phyloP scores from a whole-genome alignment of 768 basidiomycete genomes.

The Suillus sp. region DNA sequence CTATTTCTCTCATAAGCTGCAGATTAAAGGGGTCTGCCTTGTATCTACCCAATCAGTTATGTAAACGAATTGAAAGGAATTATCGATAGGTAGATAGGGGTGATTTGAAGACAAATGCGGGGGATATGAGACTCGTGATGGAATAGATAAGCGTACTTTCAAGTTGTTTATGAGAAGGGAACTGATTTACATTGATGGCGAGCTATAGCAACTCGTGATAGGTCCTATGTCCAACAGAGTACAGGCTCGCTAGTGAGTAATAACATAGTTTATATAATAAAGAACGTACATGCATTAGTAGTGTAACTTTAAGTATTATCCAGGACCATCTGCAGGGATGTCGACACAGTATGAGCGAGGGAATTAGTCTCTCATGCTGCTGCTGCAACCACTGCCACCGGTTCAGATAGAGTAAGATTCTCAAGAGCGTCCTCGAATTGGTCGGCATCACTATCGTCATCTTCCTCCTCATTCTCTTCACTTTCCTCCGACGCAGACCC shows the following conservation, averaged over 20 bases:
- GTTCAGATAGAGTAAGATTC: conserved; percentile 41
- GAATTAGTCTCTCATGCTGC: background rate
- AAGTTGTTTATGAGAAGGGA: background rate
- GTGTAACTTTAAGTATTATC: background rate
- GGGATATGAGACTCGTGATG: background rate
- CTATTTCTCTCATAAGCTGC: background rate
- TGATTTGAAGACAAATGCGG: background rate
- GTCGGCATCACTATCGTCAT: conserved; percentile 41
- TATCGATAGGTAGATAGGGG: background rate
- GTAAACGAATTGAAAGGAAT: background rate
- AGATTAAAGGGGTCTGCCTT: background rate
- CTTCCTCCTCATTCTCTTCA: conserved; percentile 43
- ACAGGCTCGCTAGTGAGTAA: background rate
- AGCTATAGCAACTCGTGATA: background rate
- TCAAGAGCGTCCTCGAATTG: conserved; percentile 70
- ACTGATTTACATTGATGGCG: background rate
- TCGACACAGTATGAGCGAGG: background rate
- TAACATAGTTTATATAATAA: background rate
- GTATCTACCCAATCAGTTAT: background rate
- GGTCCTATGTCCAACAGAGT: background rate
- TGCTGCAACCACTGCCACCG: background rate
- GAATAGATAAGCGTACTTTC: background rate
- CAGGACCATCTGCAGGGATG: background rate
- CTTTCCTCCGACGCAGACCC: conserved; percentile 30
- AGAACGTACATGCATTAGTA: background rate